Evolutionary conservation across 2,329 filamentous ascomycete species (phyloP).

Genomic region (Atkinsonella texensis): DNA sequence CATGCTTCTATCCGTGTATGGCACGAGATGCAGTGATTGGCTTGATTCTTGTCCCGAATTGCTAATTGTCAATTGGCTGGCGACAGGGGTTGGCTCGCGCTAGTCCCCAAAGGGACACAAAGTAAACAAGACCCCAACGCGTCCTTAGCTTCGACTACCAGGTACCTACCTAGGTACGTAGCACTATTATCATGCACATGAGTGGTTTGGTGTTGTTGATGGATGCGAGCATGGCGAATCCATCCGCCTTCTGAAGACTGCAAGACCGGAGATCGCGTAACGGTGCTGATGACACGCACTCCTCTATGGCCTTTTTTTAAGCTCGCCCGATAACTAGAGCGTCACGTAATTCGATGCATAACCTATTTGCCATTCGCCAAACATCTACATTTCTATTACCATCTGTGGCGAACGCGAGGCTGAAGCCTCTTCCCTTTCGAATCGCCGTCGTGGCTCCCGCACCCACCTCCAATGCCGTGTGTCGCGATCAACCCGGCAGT

Average conservation of each 20-base stretch:
- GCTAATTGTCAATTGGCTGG: background rate
- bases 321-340: background rate
- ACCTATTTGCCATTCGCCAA: constrained; percentile 9
- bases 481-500: background rate
- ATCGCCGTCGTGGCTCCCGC: background rate
- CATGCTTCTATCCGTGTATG: constrained; percentile 6
- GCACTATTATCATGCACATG: too few relatives aligned
- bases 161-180: background rate
- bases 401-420: background rate
- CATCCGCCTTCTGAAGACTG: background rate
- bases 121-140: constrained; percentile 32
- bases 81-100: constrained; percentile 8
- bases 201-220: background rate
- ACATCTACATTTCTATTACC: background rate
- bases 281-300: background rate
- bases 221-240: background rate
- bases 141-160: background rate
- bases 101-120: constrained; percentile 22
- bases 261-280: background rate
- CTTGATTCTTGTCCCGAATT: background rate
- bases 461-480: background rate
- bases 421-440: background rate
- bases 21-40: constrained; percentile 1
- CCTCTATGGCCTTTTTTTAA: background rate
- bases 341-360: constrained; percentile 2